Conservation (phyloP, 106 monocot species). For the Platanthera zijinensis region DNA sequence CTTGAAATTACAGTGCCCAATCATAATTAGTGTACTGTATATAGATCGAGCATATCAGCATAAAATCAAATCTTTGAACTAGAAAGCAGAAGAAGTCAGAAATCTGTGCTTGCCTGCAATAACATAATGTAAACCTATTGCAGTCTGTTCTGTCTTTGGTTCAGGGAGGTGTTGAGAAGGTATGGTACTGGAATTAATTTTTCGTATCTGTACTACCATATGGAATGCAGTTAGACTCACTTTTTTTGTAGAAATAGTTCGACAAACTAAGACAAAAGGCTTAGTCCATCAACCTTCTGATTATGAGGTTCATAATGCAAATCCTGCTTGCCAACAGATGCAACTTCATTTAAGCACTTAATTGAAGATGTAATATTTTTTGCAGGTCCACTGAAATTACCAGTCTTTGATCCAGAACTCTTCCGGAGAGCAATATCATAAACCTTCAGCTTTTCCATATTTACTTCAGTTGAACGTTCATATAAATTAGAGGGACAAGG, state of each 20-base stretch:
- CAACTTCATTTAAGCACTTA: constrained; percentile 16
- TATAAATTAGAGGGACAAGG: constrained; percentile 2
- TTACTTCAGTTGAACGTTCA: constrained; percentile 10
- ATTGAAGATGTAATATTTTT: constrained; percentile 11
- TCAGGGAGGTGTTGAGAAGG: constrained; percentile 17
- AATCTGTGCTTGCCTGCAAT: constrained; percentile 40
- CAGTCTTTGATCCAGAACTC: not conserved
- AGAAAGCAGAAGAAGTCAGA: not conserved
- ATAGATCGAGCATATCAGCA: not conserved
- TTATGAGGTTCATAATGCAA: constrained; percentile 19
- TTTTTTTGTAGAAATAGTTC: constrained; percentile 12
- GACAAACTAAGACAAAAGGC: constrained; percentile 40
- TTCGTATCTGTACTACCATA: constrained; percentile 44
- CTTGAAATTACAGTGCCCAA: not conserved
- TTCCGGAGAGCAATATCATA: not conserved
- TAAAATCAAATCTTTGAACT: not conserved
- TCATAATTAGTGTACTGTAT: not conserved
- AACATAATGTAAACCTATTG: constrained; percentile 23
- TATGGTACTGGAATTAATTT: constrained; percentile 19
- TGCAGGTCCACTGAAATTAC: constrained; percentile 7
- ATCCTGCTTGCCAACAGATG: constrained; percentile 19
- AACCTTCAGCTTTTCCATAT: constrained; percentile 6
- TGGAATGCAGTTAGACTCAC: constrained; percentile 35
- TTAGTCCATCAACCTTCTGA: constrained; percentile 54
- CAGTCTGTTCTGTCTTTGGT: constrained; percentile 17